Base-by-base conservation (phyloP, 2,329 filamentous ascomycete genomes). In the Ophiocordyceps camponoti-floridani region DNA sequence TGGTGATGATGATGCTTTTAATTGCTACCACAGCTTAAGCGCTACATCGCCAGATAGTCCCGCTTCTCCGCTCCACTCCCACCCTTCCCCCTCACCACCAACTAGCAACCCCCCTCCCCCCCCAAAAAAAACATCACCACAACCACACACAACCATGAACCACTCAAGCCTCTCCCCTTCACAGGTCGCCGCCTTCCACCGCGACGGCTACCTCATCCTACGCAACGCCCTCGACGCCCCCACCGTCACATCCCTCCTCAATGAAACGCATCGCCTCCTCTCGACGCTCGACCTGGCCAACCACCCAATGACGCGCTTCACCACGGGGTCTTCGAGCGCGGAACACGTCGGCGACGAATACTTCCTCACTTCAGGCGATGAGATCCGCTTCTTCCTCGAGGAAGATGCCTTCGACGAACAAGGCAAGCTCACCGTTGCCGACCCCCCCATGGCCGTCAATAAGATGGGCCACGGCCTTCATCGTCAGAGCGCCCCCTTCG, bases 331-430 rank as follows among this genome's bases (percentile, higher is more conserved):
- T 52, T 79, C 64, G 69, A 78, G 54, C 65, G 72, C 57, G 41
- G 73, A 79, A 48, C 89, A 96, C 64, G 84, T 95, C 11, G 88
- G 89, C 49, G 91, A 96, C 66, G 78, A 83, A 58, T 98, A 98
- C 71, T 96, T 98, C 66, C 76, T 96, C 3, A 73, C 70, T 1
- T 91, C 83, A 3, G 87, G 86, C 48, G 84, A 96, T 69, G 89
- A 95, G 65, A 69, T 96, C 49, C 82, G 87, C 47, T 96, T 93
- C 73, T 96, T 96, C 73, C 93, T 96, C 62, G 89, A 96, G 63
- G 86, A 93, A 63, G 88, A 91, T 62, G 89, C 89, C 50, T 89
- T 95, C 60, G 69, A 80, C 54, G 52, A 66, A 10, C 55, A 63
- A 0, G 81, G 84, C 37, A 63, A 66, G 1, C 75, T 96, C 4